phyloP scores from a whole-genome alignment of 768 basidiomycete genomes.

The Hypholoma fasciculare region DNA sequence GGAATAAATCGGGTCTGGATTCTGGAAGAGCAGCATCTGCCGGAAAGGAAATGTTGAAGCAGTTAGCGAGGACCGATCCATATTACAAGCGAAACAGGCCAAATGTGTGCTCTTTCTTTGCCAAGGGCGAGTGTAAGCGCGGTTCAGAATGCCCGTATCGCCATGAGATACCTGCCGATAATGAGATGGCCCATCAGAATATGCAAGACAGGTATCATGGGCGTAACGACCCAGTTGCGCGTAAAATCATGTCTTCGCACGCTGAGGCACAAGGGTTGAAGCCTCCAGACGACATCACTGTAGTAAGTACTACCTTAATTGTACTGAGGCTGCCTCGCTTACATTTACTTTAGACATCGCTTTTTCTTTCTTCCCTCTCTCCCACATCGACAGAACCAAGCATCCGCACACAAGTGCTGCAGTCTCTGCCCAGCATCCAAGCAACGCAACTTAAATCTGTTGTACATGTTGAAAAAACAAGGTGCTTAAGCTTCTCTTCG shows the following conservation, averaged over 20 bases:
- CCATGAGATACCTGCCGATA: conserved; percentile 86
- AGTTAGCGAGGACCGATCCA: conserved; percentile 91
- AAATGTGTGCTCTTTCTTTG: conserved; percentile 93
- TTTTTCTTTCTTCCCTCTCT: conserved; percentile 83
- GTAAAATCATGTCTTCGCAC: conserved; percentile 80
- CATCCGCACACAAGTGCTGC: conserved; percentile 70
- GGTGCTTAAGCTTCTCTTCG: conserved; percentile 36
- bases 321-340: not conserved
- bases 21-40: conserved; percentile 68
- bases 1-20: conserved; percentile 65
- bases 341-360: conserved; percentile 58
- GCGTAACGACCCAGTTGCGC: conserved; percentile 89
- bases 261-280: conserved; percentile 83
- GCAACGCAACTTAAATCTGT: conserved; percentile 76
- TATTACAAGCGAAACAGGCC: conserved; percentile 97
- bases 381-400: conserved; percentile 67
- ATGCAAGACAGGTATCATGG: conserved; percentile 95
- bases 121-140: conserved; percentile 92
- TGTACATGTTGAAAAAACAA: conserved; percentile 82
- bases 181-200: conserved; percentile 87
- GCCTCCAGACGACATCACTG: conserved; percentile 83
- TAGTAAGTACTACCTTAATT: conserved; percentile 54
- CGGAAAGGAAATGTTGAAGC: conserved; percentile 96
- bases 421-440: conserved; percentile 63
- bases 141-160: conserved; percentile 94